A percentile compares a stretch with the other conserved stretches of the same genome.
These are phyloP conservation scores for Paxillus rubicundulus DNA, from an alignment of 768 basidiomycete species.

Conservation along the genomic window DNA sequence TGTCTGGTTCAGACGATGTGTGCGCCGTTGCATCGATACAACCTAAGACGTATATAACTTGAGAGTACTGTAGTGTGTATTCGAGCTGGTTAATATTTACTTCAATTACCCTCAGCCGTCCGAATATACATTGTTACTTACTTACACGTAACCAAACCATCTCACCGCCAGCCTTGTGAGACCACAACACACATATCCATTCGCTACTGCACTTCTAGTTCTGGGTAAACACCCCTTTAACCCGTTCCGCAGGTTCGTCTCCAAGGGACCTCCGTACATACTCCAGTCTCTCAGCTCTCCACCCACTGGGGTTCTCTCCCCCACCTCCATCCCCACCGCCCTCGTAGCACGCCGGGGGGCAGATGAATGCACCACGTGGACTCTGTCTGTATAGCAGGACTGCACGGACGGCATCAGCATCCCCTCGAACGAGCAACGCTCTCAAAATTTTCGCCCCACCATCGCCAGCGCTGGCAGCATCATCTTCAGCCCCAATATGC, in stretches of 20 bases:
- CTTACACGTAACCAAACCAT: too few relatives aligned
- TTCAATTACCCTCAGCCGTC: too few relatives aligned
- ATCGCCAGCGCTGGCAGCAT: too few relatives aligned
- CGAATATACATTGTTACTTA: too few relatives aligned
- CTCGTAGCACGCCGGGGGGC: conserved; percentile 54
- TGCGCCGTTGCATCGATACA: too few relatives aligned
- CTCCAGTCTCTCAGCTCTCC: conserved; percentile 16
- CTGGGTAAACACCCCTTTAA: conserved; percentile 10
- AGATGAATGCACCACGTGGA: conserved; percentile 31
- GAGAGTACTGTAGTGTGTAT: too few relatives aligned
- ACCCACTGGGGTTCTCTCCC: background rate
- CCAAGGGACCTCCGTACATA: conserved; percentile 15
- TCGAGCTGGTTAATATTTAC: too few relatives aligned
- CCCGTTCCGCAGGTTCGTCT: conserved; percentile 7
- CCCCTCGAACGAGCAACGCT: conserved; percentile 51
- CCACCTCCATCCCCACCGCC: conserved; percentile 12
- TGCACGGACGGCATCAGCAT: conserved; percentile 45
- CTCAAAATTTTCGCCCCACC: conserved; percentile 46
- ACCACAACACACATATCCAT: too few relatives aligned
- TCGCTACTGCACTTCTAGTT: background rate
- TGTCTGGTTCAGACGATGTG: too few relatives aligned
- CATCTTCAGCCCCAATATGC: conserved; percentile 15
- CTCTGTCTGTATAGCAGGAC: conserved; percentile 59
- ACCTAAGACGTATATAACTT: too few relatives aligned
- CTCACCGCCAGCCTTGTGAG: too few relatives aligned